Base-by-base conservation (phyloP, 2,329 filamentous ascomycete genomes). In the Ophiostoma quercus region DNA sequence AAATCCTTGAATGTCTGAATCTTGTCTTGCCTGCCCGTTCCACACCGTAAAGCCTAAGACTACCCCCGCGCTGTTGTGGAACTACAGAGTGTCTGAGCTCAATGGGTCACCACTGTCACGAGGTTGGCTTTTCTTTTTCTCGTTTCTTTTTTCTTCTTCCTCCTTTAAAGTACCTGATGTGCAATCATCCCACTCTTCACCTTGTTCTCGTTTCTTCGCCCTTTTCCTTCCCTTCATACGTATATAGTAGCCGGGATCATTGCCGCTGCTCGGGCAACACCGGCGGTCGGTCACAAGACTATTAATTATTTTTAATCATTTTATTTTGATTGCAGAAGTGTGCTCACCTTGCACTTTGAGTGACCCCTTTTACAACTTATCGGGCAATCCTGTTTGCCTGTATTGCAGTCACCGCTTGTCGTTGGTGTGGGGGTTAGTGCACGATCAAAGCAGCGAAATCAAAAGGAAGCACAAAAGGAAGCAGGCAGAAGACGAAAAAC, bases 351-450 rank as follows among this genome's bases (percentile, higher is more conserved):
- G 57, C 51, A 11, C 22, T 3, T 62, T 34, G 57, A 19, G 25
- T 62, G 57, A 62, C 57, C 57, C 57, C 57, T 62, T 62, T 62
- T 16, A 62, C 25, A 11, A 57, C 51, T 57, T 57, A 25, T 57
- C 51, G 25, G 51, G 11, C 16, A 57, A 25, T 62, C 57, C 54
- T 60, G 22, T 29, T 60, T 29, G 32, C 57, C 54, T 60, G 14
- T 32, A 62, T 62, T 5, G 32, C 57, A 29, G 57, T 62, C 57
- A 62, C 57, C 57, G 57, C 57, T 32, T 62, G 57, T 62, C 57
- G 57, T 62, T 62, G 22, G 57, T 62, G 57, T 62, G 57, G 57
- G 57, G 57, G 57, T 34, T 62, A 62, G 57, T 62, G 22, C 34
- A 34, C 32, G 25, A 32, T 5, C 25, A 12, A 2, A 60, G 25